Evolutionary conservation across 805 yeast genomes (phyloP).

Genomic region (Ogataea ramenticola): DNA sequence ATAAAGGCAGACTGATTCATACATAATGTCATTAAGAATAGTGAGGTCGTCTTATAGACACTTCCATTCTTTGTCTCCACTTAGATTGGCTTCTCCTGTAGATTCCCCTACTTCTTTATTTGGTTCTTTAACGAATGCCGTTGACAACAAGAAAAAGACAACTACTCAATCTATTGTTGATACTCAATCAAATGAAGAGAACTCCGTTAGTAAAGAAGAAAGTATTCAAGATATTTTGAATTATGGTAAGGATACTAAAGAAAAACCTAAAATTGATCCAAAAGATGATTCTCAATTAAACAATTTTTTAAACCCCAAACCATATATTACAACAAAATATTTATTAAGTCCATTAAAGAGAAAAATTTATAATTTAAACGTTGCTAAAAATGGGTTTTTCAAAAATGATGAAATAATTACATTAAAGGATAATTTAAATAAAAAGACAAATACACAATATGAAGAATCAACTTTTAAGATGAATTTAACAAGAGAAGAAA

Average conservation of each 20-base stretch:
- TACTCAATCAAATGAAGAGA: neutral
- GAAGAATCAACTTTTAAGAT: conserved; percentile 36
- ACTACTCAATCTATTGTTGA: neutral
- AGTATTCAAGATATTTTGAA: neutral
- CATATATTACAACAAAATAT: conserved; percentile 48
- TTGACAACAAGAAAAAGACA: neutral
- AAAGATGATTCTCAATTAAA: conserved; percentile 33
- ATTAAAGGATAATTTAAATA: conserved; percentile 31
- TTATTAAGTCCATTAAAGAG: conserved; percentile 66
- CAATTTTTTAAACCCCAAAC: conserved; percentile 41
- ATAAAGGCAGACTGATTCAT: too few relatives aligned
- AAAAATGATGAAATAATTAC: conserved; percentile 50
- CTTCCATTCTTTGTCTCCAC: neutral
- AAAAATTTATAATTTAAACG: conserved; percentile 54
- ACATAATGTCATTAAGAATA: neutral
- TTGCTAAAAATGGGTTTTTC: conserved; percentile 58
- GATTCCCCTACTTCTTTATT: conserved; percentile 16
- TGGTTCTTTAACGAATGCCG: conserved; percentile 13
- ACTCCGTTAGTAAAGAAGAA: neutral
- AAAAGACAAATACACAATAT: too few relatives aligned
- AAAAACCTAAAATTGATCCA: conserved; percentile 17
- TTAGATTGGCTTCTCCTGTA: neutral
- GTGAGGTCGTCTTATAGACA: neutral
- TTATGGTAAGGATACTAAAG: conserved; percentile 5
- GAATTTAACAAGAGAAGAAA: conserved; percentile 53